phyloP scores from a whole-genome alignment of 306 rosid species.

The Erythrophleum fordii region DNA sequence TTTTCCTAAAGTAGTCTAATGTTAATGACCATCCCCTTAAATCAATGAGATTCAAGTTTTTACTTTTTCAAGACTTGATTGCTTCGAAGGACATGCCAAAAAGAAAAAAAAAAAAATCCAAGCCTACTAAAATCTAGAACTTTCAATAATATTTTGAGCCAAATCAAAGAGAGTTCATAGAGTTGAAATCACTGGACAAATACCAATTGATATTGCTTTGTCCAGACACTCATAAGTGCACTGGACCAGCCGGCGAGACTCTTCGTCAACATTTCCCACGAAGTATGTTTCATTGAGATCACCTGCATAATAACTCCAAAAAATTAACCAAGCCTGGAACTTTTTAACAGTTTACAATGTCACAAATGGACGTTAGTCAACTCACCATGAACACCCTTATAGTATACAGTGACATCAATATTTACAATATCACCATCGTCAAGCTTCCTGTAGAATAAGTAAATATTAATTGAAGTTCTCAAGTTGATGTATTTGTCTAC shows the following conservation, averaged over 20 bases:
- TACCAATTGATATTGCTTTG: conserved; percentile 94
- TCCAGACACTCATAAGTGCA: conserved; percentile 93
- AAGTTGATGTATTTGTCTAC: conserved; percentile 16
- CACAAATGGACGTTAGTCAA: conserved; percentile 9
- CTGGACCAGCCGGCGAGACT: conserved; percentile 71
- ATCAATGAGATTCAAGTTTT: background rate
- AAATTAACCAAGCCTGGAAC: background rate
- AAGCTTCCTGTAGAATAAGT: conserved; percentile 68
- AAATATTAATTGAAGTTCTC: conserved; percentile 23
- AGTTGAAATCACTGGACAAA: conserved; percentile 27
- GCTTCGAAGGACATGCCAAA: conserved; percentile 3
- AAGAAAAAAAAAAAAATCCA: background rate
- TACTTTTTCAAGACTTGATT: background rate
- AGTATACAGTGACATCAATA: conserved; percentile 83
- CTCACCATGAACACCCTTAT: conserved; percentile 92
- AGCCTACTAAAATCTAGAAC: background rate
- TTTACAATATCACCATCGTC: conserved; percentile 97
- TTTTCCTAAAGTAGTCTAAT: background rate
- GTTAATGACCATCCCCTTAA: background rate
- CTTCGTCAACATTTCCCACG: conserved; percentile 95
- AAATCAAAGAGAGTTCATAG: background rate
- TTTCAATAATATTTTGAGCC: conserved; percentile 3
- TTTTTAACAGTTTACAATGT: background rate
- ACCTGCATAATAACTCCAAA: conserved; percentile 54
- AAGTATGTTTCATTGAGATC: conserved; percentile 97